Base-by-base conservation (phyloP, 805 yeast species). In the Zygosaccharomyces lentus region DNA sequence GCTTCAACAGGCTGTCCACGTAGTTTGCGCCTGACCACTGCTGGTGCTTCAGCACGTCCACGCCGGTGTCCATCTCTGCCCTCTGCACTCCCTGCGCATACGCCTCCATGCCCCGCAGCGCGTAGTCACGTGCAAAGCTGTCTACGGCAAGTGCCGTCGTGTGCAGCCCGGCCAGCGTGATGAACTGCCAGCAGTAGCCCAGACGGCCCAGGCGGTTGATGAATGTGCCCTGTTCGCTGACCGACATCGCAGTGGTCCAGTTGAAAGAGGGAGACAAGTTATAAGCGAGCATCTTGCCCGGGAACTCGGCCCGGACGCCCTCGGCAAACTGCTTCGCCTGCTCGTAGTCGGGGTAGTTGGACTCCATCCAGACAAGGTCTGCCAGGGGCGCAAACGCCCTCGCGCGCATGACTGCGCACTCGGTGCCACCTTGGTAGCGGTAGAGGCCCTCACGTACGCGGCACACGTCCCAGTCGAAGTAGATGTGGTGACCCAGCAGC, bases 21-120 rank as follows among this genome's bases (percentile, higher is more conserved):
- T 88, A 90, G 71, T 87, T 96, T 25, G 98, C 98, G 65, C 98
- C 98, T 35, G 96, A 88, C 98, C 98, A 91, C 70, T 90, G 88
- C 71, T 91, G 98, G 70, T 91, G 98, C 76, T 89, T 91, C 53
- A 91, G 95, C 49, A 91, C 96, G 69, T 91, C 98, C 55, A 90
- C 96, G 54, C 87, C 90, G 49, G 74, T 75, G 59, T 83, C 87
- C 67, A 90, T 86, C 75, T 91, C 98, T 50, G 81, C 84, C 52
- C 82, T 79, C 73, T 91, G 98, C 50, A 91, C 83, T 54, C 74
- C 74, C 65, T 82, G 84, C 47, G 96, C 98, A 66, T 91, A 91
- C 6, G 97, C 97, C 71, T 83, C 84, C 98, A 91, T 91, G 56
- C 97, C 98, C 56, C 78, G 76, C 66, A 79, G 73, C 45, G 88